These are phyloP conservation scores for Linum lewisii DNA, from an alignment of 345 rosid species.

Conservation along the genomic window DNA sequence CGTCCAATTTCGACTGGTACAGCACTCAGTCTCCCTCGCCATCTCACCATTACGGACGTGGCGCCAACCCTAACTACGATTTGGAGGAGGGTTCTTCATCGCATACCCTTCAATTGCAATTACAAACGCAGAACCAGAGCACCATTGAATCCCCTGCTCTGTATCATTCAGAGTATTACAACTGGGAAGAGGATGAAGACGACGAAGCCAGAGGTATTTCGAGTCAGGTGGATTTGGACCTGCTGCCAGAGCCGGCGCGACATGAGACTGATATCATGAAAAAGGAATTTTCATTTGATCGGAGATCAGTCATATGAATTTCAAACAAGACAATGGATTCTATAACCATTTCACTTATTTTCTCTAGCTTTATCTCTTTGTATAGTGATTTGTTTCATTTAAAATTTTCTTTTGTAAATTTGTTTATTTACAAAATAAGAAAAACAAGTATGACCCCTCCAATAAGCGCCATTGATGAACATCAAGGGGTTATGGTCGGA, in stretches of 20 bases:
- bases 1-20: background rate
- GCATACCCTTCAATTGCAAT: background rate
- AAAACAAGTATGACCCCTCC: too few relatives aligned
- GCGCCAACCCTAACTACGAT: background rate
- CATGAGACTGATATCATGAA: constrained; percentile 24
- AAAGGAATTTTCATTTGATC: constrained; percentile 35
- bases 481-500: too few relatives aligned
- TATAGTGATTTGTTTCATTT: too few relatives aligned
- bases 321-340: background rate
- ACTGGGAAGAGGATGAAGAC: background rate
- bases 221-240: background rate
- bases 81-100: background rate
- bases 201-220: background rate
- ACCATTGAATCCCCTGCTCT: background rate
- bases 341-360: too few relatives aligned
- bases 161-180: background rate
- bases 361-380: too few relatives aligned
- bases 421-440: too few relatives aligned
- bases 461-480: too few relatives aligned
- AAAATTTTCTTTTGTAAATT: too few relatives aligned
- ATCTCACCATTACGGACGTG: background rate
- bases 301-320: constrained; percentile 6
- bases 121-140: constrained; percentile 5
- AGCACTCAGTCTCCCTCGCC: background rate
- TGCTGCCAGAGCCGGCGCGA: background rate